Evolutionary conservation across 192 early-diverging fungal species (phyloP), one percentile per base, ranked within the genome.

Genomic region (Physocladia obscura): DNA sequence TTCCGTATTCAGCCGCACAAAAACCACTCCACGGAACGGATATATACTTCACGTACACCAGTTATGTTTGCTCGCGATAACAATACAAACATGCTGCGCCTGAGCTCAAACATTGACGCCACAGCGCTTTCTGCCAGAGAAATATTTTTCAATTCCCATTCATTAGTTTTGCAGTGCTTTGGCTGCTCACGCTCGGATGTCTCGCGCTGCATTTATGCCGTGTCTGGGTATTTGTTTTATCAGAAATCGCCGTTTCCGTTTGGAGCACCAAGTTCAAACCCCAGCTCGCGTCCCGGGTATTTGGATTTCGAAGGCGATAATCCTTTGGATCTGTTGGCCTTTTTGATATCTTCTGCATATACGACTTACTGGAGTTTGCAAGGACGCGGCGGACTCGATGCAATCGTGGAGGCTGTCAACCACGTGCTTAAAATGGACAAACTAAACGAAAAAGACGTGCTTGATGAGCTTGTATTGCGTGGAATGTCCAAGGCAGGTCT

Each of bases 401-500:
- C 48, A 6, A 24, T 62, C 40, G 60, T 27, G 39, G 38, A 47
- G 26, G n/a, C 15, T 29, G 49, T 65, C 1, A 51, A 49, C 44
- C 48, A 30, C 2, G 32, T 51, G 21, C n/a, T 57, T 27, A 35
- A 57, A 35, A 8, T 57, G 27, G 30, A 57, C 4, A 11, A 6
- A 8, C 56, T 13, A 31, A 35, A 11, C 15, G 8, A 24, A 35
- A 62, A 62, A 44, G 60, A 62, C 31, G n/a, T 47, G 8, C 6
- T 62, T 1, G 60, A 62, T 47, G 60, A 62, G 15, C 35, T 62
- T 1, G n/a, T 62, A 11, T 17, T 62, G 35, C 21, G 35, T n/a
- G 60, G 60, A 44, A 62, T 62, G 60, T 21, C 24, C 17, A 62
- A 47, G 60, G 35, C 60, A 1, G 60, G 60, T 24, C 60, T 47